These are phyloP conservation scores for Bretschneidera sinensis DNA, from an alignment of 345 rosid genomes.

Conservation along the genomic window DNA sequence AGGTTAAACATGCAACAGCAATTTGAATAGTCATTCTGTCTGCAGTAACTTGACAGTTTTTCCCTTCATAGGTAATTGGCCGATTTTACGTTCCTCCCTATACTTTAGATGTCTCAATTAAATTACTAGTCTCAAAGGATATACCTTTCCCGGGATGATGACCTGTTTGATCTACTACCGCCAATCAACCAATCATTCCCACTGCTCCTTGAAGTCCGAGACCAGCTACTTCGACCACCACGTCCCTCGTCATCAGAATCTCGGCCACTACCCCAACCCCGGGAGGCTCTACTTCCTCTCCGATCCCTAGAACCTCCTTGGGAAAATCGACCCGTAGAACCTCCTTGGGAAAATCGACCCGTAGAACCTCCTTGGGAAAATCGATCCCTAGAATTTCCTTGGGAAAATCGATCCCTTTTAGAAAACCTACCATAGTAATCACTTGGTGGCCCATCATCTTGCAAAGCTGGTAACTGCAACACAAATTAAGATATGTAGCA, in stretches of 20 bases:
- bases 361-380: no score
- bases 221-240: conserved; percentile 65
- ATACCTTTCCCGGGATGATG: conserved; percentile 52
- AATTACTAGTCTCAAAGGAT: neutral
- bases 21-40: no score
- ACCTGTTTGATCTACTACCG: conserved; percentile 56
- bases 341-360: no score
- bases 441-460: conserved; percentile 85
- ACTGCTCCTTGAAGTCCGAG: conserved; percentile 48
- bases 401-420: conserved; percentile 57
- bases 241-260: conserved; percentile 43
- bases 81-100: no score
- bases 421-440: conserved; percentile 85
- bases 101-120: no score
- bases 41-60: no score
- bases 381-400: no score
- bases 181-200: conserved; percentile 77
- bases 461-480: conserved; percentile 81
- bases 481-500: neutral
- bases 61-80: no score
- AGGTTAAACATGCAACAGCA: no score
- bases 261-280: conserved; percentile 58
- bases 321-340: no score
- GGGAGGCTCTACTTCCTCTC: conserved; percentile 45
- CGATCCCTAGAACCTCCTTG: conserved; percentile 41